A percentile compares a stretch with the other conserved stretches of the same genome.
Conservation (phyloP, 179 eudicot species). For the Vitellaria paradoxa region DNA sequence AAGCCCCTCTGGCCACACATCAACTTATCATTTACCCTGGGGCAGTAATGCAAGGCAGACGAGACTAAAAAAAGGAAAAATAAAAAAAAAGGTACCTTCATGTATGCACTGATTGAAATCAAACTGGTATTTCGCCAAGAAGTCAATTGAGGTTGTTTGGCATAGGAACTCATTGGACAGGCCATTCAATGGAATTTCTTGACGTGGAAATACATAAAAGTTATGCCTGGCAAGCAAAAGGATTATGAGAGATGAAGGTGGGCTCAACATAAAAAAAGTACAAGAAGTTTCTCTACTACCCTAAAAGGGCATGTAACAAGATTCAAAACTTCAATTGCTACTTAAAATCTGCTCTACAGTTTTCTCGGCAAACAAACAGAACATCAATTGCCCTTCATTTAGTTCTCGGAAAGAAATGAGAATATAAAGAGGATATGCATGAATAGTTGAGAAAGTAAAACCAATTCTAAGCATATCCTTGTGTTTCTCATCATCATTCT, state of each 20-base stretch:
- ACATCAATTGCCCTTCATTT: too few relatives aligned
- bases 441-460: too few relatives aligned
- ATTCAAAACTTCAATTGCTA: slow-evolving; percentile 6
- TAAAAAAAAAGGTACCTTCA: slow-evolving; percentile 55
- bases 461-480: too few relatives aligned
- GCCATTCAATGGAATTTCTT: slow-evolving; percentile 64
- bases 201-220: slow-evolving; percentile 86
- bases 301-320: neutral
- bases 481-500: too few relatives aligned
- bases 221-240: slow-evolving; percentile 67
- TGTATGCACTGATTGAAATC: slow-evolving; percentile 86
- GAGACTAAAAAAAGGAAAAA: neutral
- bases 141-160: slow-evolving; percentile 86
- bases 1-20: neutral
- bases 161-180: slow-evolving; percentile 73
- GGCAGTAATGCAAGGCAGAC: neutral
- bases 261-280: neutral
- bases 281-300: too few relatives aligned
- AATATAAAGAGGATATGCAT: too few relatives aligned
- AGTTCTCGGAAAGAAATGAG: too few relatives aligned
- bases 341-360: neutral
- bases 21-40: neutral
- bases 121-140: slow-evolving; percentile 87
- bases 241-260: slow-evolving; percentile 2
- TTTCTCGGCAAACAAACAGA: neutral